Percentiles rank a stretch among this genome's conserved stretches.
Conservation (phyloP, 345 rosid species). For the Kandelia obovata region DNA sequence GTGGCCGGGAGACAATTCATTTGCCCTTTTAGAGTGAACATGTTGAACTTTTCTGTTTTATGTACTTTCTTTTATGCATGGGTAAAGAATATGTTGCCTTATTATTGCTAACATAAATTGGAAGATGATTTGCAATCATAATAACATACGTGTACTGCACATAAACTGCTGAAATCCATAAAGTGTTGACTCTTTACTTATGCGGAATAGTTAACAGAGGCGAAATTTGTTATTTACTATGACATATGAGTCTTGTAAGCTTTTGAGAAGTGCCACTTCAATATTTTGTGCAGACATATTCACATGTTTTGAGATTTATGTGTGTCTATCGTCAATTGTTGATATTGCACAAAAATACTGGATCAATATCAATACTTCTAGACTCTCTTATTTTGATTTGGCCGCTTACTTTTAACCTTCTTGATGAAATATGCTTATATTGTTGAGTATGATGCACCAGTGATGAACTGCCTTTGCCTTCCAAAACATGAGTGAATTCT, state of each 20-base stretch:
- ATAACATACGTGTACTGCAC: too few relatives aligned
- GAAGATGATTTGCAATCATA: too few relatives aligned
- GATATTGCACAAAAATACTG: background rate
- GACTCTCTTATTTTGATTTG: background rate
- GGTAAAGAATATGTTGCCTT: too few relatives aligned
- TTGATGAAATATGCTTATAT: conserved; percentile 9
- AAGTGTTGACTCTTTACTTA: too few relatives aligned
- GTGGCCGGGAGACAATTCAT: too few relatives aligned
- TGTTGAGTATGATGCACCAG: conserved; percentile 31
- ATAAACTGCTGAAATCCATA: too few relatives aligned
- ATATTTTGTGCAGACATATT: background rate
- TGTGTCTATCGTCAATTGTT: background rate
- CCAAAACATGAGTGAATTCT: conserved; percentile 86
- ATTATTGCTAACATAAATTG: too few relatives aligned
- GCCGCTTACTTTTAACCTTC: background rate
- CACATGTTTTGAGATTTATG: background rate
- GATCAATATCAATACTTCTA: background rate
- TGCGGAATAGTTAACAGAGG: too few relatives aligned
- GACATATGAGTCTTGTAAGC: background rate
- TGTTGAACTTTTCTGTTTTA: too few relatives aligned
- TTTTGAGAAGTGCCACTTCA: background rate
- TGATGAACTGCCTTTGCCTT: conserved; percentile 49
- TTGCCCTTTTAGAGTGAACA: too few relatives aligned
- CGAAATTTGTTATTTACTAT: too few relatives aligned
- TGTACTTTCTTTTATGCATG: too few relatives aligned